Base-by-base conservation (phyloP, 176 grass and related monocot genomes). In the Aegilops sharonensis region DNA sequence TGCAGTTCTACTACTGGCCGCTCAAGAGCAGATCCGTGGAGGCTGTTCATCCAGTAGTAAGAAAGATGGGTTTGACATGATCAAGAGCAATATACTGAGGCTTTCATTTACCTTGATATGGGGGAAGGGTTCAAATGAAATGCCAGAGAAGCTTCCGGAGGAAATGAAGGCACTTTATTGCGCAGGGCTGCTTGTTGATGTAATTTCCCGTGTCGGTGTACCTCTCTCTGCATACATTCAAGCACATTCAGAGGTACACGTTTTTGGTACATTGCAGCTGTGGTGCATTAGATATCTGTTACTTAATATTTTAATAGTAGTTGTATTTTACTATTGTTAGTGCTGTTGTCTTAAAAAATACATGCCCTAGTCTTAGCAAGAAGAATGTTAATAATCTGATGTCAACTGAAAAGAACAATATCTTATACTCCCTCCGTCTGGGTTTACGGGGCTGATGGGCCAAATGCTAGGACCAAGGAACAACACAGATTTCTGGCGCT, bases 151-250 rank as follows among this genome's bases (percentile, higher is more conserved):
- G 12, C 40, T 8, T 47, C 11, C 29, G 23, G 23, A 74, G 23
- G 40, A 75, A 75, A 75, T 13, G 23, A 75, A 47, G 72, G 8
- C 12, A 75, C 40, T 48, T 48, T 3, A 75, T 75, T 75, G 40
- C 1, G 42, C 40, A 75, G 43, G 72, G 23, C 72, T 75, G 23
- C 72, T 75, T 75, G 72, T 75, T 48, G 72, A 78, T 64, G 57
- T 17, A 81, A 23, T 87, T 80, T 50, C 68, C 25, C 5, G 72
- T 27, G 77, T 39, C 18, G 77, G 85, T 50, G 85, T 74, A 74
- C 25, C 30, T 74, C 85, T 81, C 74, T 69, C 72, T 37, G 60
- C 39, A 81, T 81, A 74, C 60, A 74, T 87, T 39, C 85, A 63
- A 17, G 6, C 68, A 5, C 56, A 81, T 87, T 69, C 85, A 35